Evolutionary conservation across 1,284 basidiomycete species (phyloP), one percentile per base, ranked within the genome.

Genomic region (Cryptococcus depauperatus): DNA sequence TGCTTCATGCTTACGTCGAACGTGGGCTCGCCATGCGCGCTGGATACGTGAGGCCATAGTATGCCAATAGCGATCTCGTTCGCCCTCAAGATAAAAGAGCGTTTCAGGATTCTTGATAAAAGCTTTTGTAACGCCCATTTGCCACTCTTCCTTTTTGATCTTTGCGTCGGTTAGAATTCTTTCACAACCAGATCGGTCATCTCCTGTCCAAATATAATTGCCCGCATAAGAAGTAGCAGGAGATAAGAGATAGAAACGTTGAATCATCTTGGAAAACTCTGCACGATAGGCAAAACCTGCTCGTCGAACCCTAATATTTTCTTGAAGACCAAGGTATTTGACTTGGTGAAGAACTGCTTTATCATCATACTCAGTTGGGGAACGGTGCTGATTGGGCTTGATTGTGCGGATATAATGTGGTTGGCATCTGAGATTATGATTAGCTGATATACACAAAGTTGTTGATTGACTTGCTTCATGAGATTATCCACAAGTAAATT

Each of bases 91-190:
- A 18, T 93, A 95, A 69, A 99, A 99, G 19, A 99, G 80, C 32
- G 93, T 99, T 70, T 98, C 93, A 0, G 93, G 93, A 66, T 93
- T 97, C 78, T 98, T 98, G 74, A 99, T 98, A 70, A 99, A 99
- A 0, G 93, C 93, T 66, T 99, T 98, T 10, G 93, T 95, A 2
- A 84, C 81, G 55, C 95, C 93, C 90, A 98, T 95, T 72, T 99
- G 93, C 93, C 93, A 99, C 71, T 99, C 92, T 46, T 97, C 93
- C 59, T 81, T 83, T 2, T 88, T 80, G 57, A 99, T 98, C 35
- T 92, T 92, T 13, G 91, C 93, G 62, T 98, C 93, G 53, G 79
- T 85, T 40, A 98, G 74, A 53, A 99, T 98, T 56, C 82, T 81
- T 72, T 92, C 83, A 64, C 93, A 99, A 16, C 90, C 93, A 8